These are phyloP conservation scores for Cymodocea nodosa DNA, from an alignment of 116 monocot species.

Conservation along the genomic window DNA sequence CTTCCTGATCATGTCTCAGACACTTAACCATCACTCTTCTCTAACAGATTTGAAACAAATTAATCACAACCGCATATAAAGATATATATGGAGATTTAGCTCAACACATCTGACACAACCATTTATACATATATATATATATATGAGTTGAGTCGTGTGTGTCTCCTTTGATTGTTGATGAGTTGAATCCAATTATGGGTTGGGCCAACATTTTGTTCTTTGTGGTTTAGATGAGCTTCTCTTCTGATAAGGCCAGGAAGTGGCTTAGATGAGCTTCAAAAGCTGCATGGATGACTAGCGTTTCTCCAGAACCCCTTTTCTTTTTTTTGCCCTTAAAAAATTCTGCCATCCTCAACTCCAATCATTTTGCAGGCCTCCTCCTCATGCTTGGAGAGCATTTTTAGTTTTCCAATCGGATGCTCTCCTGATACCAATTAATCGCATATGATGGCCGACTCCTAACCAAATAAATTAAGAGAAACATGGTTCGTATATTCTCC, in stretches of 20 bases:
- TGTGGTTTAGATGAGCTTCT: not conserved
- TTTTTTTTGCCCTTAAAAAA: too few relatives aligned
- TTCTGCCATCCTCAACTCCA: not conserved
- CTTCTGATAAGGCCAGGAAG: not conserved
- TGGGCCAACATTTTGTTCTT: not conserved
- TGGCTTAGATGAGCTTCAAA: not conserved
- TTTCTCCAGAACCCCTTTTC: not conserved
- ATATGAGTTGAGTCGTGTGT: not conserved
- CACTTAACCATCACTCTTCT: too few relatives aligned
- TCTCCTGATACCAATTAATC: not conserved
- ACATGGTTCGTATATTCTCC: not conserved
- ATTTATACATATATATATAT: too few relatives aligned
- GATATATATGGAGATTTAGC: not conserved
- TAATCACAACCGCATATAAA: not conserved
- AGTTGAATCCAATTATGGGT: slow-evolving; percentile 1
- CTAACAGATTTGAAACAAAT: not conserved
- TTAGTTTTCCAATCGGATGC: too few relatives aligned
- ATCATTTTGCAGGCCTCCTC: not conserved
- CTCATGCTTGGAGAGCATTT: not conserved
- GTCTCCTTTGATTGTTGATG: not conserved
- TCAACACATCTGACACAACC: not conserved
- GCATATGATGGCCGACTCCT: not conserved
- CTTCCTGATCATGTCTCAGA: not conserved
- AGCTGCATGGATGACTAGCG: not conserved
- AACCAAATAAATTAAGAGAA: not conserved